A percentile compares a stretch with the other conserved stretches of the same genome.
These are phyloP conservation scores for Coemansia sp. DNA, from an alignment of 192 early-diverging fungal genomes.

Conservation along the genomic window DNA sequence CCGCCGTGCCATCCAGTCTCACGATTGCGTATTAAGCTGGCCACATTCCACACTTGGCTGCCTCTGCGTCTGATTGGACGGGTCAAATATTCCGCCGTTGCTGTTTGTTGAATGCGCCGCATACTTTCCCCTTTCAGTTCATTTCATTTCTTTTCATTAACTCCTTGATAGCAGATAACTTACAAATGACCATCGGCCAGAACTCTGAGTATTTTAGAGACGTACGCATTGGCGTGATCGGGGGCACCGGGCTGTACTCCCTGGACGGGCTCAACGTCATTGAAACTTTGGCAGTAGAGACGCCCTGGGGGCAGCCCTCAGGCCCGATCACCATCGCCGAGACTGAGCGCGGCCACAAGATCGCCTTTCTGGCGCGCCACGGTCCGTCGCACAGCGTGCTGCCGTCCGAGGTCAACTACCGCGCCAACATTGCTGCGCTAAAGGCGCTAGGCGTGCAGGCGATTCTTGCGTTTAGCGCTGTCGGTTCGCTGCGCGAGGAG, in stretches of 20 bases:
- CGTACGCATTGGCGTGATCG: conserved; percentile 89
- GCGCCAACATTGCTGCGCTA: conserved; percentile 97
- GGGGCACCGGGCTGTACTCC: conserved; percentile 90
- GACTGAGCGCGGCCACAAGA: conserved; percentile 65
- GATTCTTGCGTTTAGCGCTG: conserved; percentile 95
- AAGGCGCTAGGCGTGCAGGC: conserved; percentile 90
- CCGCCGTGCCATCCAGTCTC: conserved; percentile 32
- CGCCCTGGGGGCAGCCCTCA: conserved; percentile 87
- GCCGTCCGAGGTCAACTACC: conserved; percentile 85
- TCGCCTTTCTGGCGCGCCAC: conserved; percentile 97
- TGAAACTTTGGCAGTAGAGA: conserved; percentile 81
- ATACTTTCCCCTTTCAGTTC: not conserved
- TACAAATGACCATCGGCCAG: conserved; percentile 3
- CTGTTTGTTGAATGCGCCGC: not conserved
- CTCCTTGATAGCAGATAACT: not conserved
- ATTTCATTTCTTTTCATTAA: conserved; percentile 1
- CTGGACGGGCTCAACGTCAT: conserved; percentile 78
- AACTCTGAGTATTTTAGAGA: conserved; percentile 34
- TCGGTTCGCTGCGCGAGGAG: conserved; percentile 92
- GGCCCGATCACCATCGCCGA: conserved; percentile 81
- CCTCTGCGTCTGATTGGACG: not conserved
- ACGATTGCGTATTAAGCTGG: conserved; percentile 22
- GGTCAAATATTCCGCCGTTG: not conserved
- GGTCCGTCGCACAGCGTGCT: conserved; percentile 84
- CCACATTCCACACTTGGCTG: not conserved